Base-by-base conservation (phyloP, 805 yeast species). In the Starmerella sirachaensis region DNA sequence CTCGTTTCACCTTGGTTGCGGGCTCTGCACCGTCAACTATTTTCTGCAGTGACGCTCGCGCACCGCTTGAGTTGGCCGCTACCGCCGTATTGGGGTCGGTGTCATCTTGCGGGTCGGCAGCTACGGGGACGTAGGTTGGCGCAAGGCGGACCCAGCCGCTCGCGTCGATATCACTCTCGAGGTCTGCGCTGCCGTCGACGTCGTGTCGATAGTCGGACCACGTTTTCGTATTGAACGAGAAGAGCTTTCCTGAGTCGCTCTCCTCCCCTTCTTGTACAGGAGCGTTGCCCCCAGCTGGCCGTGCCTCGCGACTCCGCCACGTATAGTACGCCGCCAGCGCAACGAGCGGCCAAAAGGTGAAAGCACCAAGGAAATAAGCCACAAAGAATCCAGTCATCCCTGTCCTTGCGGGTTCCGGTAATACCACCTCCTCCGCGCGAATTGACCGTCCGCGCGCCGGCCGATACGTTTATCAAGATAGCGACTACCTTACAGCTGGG, bases 281-380 rank as follows among this genome's bases (percentile, higher is more conserved):
- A 20, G 6, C 18, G 16, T n/a, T 6, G 22, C 22, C 9, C 13
- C 22, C 13, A 18, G 20, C n/a, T 20, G 20, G n/a, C 6, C 32
- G 32, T 12, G 31, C 18, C n/a, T n/a, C 33, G 20, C 20, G 29
- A 8, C 9, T 10, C 19, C 28, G 25, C 17, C 18, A 25, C 30
- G 33, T 14, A 46, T 57, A 69, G 14, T 70, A 42, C 23, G 68
- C 54, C 1, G 54, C 49, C 2, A 66, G 21, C 0, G 74, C 25
- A 1, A 72, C 40, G 25, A 77, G 42, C 1, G 94, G 94, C 17
- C 83, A 57, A 45, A 86, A 72, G 0, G 95, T 83, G 6, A 84
- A 34, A 0, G 95, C 95, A 6, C 96, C 96, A 3, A 80, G 30
- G 2, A 83, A 35, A 53, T 83, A 84, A 0, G 68, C 0, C 76